phyloP scores from a whole-genome alignment of 768 basidiomycete genomes.

The Ramaria rubella region DNA sequence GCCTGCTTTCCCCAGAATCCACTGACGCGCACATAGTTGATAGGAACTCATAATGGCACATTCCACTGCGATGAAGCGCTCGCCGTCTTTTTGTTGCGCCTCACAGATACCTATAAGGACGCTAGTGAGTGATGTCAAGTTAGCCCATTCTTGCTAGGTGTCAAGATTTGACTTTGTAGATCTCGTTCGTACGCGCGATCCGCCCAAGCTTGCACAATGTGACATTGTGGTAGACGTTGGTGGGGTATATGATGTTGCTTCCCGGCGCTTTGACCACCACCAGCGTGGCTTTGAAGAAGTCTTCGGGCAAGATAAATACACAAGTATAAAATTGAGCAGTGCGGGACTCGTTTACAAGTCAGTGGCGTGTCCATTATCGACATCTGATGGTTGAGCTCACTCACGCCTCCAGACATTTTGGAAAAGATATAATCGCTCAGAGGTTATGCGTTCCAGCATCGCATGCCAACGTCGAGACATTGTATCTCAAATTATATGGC shows the following conservation, averaged over 20 bases:
- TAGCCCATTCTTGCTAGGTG: background rate
- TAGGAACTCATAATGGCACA: constrained; percentile 92
- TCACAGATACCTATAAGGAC: constrained; percentile 65
- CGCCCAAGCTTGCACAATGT: constrained; percentile 63
- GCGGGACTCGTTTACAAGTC: constrained; percentile 97
- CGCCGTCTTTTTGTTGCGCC: constrained; percentile 82
- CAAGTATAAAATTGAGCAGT: constrained; percentile 76
- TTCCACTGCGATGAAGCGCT: constrained; percentile 98
- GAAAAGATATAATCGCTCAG: constrained; percentile 74
- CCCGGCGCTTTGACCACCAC: constrained; percentile 88
- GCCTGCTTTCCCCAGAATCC: background rate
- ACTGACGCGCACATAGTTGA: constrained; percentile 40
- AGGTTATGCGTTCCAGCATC: constrained; percentile 41
- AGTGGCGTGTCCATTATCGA: constrained; percentile 17
- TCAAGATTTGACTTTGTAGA: constrained; percentile 29
- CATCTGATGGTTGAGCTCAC: background rate
- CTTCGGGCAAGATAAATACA: constrained; percentile 74
- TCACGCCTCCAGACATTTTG: constrained; percentile 80
- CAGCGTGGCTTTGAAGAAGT: constrained; percentile 88
- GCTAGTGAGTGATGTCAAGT: constrained; percentile 45
- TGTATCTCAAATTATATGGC: constrained; percentile 90
- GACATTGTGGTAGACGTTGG: constrained; percentile 97
- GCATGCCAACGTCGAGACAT: constrained; percentile 57
- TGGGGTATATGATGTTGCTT: constrained; percentile 76
- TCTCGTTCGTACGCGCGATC: constrained; percentile 69